Percentiles rank a stretch among this genome's conserved stretches.
phyloP scores from a whole-genome alignment of 441 rosid species.

The Mallotus repandus region DNA sequence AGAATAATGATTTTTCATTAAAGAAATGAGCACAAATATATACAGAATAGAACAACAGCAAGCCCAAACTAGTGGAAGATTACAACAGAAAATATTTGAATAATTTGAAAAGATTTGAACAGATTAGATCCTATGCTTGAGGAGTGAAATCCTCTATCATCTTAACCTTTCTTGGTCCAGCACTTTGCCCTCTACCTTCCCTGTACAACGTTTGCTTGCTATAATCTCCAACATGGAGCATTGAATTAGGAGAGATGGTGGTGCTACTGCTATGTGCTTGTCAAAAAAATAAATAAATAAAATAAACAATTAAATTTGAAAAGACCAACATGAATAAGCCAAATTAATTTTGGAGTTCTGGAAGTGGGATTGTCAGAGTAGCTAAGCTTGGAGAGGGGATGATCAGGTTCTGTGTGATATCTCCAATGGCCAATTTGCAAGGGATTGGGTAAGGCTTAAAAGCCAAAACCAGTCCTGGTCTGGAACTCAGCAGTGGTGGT shows the following conservation, averaged over 20 bases:
- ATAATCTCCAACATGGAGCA: conserved; percentile 17
- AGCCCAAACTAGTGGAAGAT: too few species aligned
- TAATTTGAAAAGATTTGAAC: too few species aligned
- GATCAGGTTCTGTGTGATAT: conserved; percentile 25
- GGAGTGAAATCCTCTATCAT: too few species aligned
- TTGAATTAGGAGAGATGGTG: not conserved
- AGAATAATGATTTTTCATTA: too few species aligned
- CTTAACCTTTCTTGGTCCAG: not conserved
- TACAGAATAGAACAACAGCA: too few species aligned
- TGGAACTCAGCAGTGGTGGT: conserved; percentile 8
- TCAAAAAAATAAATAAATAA: too few species aligned
- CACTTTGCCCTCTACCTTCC: too few species aligned
- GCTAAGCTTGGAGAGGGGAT: conserved; percentile 19
- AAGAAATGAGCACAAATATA: too few species aligned
- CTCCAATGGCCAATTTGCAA: conserved; percentile 30
- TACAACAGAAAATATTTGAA: too few species aligned
- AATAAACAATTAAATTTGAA: not conserved
- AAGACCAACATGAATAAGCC: not conserved
- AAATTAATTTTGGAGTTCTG: conserved; percentile 12
- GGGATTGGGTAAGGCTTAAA: conserved; percentile 30
- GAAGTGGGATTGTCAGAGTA: conserved; percentile 22
- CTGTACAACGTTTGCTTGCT: not conserved
- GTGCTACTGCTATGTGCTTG: not conserved
- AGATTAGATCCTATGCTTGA: too few species aligned
- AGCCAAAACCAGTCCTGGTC: conserved; percentile 33